A percentile compares a stretch with the other conserved stretches of the same genome.
phyloP scores from a whole-genome alignment of 2,329 filamentous ascomycete species.

The Chalara sp. region DNA sequence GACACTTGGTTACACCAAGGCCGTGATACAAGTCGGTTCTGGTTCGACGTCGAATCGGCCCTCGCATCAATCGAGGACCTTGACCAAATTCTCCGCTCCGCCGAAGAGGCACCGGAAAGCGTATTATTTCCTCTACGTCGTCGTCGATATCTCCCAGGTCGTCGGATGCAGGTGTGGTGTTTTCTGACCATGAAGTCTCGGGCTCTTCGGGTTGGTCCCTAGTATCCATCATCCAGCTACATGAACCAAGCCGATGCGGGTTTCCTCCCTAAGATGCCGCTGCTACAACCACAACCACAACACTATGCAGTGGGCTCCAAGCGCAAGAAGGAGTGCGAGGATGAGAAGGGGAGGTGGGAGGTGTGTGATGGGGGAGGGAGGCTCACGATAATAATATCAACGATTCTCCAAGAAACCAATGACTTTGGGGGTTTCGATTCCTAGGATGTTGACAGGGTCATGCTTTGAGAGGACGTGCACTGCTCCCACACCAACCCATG shows the following conservation, averaged over 20 bases:
- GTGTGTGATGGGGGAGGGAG: constrained; percentile 4
- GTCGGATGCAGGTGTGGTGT: constrained; percentile 16
- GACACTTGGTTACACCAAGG: not conserved
- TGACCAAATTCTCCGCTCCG: not conserved
- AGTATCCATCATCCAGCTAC: too few species aligned
- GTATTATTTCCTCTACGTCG: constrained; percentile 19
- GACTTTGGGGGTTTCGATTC: constrained; percentile 11
- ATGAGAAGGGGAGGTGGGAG: not conserved
- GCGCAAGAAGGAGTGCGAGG: not conserved
- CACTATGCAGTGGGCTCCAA: constrained; percentile 1
- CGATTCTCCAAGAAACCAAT: constrained; percentile 3
- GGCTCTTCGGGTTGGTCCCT: constrained; percentile 5
- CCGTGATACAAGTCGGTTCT: constrained; percentile 8
- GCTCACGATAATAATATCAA: constrained; percentile 18
- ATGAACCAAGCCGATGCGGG: too few species aligned
- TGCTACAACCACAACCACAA: constrained; percentile 1
- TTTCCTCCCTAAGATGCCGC: not conserved
- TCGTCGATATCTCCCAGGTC: constrained; percentile 20
- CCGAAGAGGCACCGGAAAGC: constrained; percentile 6
- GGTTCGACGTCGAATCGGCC: constrained; percentile 12
- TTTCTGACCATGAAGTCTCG: constrained; percentile 13
- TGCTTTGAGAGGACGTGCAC: too few species aligned
- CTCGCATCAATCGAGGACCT: constrained; percentile 9
- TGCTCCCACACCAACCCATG: too few species aligned
- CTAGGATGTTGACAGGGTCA: not conserved